phyloP scores from a whole-genome alignment of 768 basidiomycete genomes.

The Grammothele lineata region DNA sequence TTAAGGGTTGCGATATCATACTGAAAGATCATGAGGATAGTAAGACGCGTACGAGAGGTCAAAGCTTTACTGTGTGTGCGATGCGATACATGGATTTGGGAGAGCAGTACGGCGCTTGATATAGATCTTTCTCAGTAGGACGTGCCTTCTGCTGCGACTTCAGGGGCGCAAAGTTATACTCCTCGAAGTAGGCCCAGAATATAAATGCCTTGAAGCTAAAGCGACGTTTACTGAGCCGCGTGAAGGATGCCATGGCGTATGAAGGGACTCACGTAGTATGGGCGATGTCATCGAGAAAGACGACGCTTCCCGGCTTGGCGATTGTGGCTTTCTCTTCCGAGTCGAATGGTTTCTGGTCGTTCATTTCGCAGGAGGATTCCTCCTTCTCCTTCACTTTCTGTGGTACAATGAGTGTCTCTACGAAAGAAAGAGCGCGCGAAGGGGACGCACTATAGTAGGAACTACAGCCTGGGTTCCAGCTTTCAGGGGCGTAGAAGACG shows the following conservation, averaged over 20 bases:
- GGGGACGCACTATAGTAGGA: no score
- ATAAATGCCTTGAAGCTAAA: conserved; percentile 3
- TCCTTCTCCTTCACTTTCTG: no score
- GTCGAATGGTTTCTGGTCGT: no score
- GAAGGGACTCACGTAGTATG: conserved; percentile 3
- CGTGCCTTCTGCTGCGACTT: background rate
- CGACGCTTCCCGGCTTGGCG: background rate
- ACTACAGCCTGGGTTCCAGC: no score
- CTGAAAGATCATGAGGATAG: background rate
- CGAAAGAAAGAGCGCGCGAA: no score
- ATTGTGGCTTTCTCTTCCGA: no score
- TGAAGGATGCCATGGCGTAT: background rate
- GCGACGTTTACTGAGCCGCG: background rate
- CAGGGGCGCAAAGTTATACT: conserved; percentile 3
- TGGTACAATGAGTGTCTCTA: no score
- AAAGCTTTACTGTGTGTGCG: conserved; percentile 17
- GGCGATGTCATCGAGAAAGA: conserved; percentile 5
- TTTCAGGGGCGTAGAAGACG: background rate
- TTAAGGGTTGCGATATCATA: conserved; percentile 11
- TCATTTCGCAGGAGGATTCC: no score
- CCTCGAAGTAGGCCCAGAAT: conserved; percentile 2
- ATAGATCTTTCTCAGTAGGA: background rate
- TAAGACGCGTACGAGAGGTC: background rate
- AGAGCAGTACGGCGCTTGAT: background rate
- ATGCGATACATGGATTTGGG: conserved; percentile 24